These are phyloP conservation scores for Fusarium paranaense DNA, from an alignment of 2,329 filamentous ascomycete species.

Conservation along the genomic window DNA sequence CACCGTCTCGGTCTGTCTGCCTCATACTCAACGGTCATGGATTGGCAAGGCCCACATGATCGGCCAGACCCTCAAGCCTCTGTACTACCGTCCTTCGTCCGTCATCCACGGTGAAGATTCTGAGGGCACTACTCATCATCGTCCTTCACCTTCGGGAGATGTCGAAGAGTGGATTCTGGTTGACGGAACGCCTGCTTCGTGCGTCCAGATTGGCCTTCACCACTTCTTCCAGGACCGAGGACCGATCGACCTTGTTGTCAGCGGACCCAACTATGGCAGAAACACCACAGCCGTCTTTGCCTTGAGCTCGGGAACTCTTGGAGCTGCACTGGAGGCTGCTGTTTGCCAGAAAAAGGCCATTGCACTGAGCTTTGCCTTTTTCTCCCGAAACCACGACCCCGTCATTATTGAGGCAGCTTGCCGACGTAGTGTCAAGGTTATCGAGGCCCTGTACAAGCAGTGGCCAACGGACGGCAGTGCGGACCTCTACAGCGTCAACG, in stretches of 20 bases:
- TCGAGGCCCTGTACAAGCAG: conserved; percentile 81
- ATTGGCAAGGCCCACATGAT: conserved; percentile 98
- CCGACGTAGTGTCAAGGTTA: conserved; percentile 77
- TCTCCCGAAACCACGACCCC: conserved; percentile 84
- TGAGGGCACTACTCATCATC: conserved; percentile 74
- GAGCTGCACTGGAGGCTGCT: conserved; percentile 81
- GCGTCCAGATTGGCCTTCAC: conserved; percentile 84
- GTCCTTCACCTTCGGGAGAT: conserved; percentile 63
- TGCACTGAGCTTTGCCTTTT: conserved; percentile 92
- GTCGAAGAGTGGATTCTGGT: conserved; percentile 85
- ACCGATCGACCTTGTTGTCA: conserved; percentile 80
- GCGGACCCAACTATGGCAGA: conserved; percentile 84
- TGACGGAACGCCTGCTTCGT: conserved; percentile 83
- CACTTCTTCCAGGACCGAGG: conserved; percentile 81
- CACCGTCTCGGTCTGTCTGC: conserved; percentile 90
- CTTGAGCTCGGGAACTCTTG: conserved; percentile 81
- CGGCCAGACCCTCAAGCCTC: conserved; percentile 84
- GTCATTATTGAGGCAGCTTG: conserved; percentile 83
- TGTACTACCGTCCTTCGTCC: conserved; percentile 78
- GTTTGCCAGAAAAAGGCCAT: conserved; percentile 78
- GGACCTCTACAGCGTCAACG: conserved; percentile 92
- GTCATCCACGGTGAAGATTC: conserved; percentile 55
- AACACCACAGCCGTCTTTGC: conserved; percentile 86
- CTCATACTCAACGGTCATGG: conserved; percentile 94
- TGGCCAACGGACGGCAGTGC: conserved; percentile 76